Evolutionary conservation across 2,329 filamentous ascomycete species (phyloP).

Genomic region (Paecilomyces fulvus): DNA sequence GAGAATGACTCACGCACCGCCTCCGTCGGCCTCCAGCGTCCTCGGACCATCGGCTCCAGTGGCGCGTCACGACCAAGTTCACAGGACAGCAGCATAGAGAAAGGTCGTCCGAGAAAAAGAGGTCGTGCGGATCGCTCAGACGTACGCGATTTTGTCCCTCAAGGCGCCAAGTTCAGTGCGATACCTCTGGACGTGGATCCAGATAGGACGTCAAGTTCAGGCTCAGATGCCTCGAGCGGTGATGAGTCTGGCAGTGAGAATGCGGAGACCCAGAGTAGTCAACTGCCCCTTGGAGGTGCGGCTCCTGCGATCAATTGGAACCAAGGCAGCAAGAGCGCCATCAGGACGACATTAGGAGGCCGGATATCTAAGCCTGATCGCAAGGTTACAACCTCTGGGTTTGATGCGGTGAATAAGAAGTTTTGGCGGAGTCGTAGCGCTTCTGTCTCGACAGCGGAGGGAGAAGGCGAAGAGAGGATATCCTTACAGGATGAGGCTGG

Average conservation of each 20-base stretch:
- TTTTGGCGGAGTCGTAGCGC: constrained; percentile 31
- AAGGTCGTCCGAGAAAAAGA: constrained; percentile 20
- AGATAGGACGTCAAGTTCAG: constrained; percentile 23
- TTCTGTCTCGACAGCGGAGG: constrained; percentile 16
- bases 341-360: constrained; percentile 35
- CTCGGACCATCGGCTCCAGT: constrained; percentile 14
- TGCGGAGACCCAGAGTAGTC: constrained; percentile 5
- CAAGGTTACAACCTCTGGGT: constrained; percentile 13
- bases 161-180: constrained; percentile 26
- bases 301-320: constrained; percentile 37
- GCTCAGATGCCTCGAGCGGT: constrained; percentile 13
- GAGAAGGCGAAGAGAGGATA: constrained; percentile 6
- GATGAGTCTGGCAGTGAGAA: constrained; percentile 9
- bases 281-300: constrained; percentile 15
- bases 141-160: constrained; percentile 29
- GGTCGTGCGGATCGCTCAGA: constrained; percentile 14
- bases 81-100: constrained; percentile 14
- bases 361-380: constrained; percentile 12
- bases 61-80: constrained; percentile 17
- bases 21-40: constrained; percentile 33
- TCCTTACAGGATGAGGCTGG: neutral
- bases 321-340: constrained; percentile 30
- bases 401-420: constrained; percentile 28
- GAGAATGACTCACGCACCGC: constrained; percentile 41
- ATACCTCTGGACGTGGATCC: constrained; percentile 24